Conservation (phyloP, 768 basidiomycete genomes). For the Tulasnella sp. region DNA sequence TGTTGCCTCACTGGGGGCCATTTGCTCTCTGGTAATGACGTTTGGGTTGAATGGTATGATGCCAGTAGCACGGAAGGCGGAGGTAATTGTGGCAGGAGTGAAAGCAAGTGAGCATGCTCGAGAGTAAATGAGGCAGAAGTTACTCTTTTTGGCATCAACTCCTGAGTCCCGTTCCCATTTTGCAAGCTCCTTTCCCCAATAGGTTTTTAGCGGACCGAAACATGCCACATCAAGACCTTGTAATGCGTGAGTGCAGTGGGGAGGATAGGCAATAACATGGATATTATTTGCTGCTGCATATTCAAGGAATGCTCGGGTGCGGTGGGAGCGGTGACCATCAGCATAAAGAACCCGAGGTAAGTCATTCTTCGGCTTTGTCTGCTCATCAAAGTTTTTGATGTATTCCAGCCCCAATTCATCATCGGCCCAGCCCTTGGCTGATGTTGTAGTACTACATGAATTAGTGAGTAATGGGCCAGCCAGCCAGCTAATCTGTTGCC, state of each 20-base stretch:
- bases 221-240: constrained; percentile 10
- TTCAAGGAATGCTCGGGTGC: constrained; percentile 28
- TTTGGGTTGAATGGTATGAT: constrained; percentile 29
- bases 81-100: constrained; percentile 25
- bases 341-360: constrained; percentile 28
- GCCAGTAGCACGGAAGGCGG: constrained; percentile 32
- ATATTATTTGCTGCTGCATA: constrained; percentile 30
- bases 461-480: not conserved
- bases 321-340: constrained; percentile 38
- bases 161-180: constrained; percentile 22
- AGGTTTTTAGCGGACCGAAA: constrained; percentile 23
- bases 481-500: constrained; percentile 7
- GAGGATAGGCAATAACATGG: constrained; percentile 33
- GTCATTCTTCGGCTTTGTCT: constrained; percentile 29
- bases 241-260: constrained; percentile 32
- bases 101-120: constrained; percentile 25
- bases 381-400: constrained; percentile 31
- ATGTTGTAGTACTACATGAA: constrained; percentile 24
- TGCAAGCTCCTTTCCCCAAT: constrained; percentile 22
- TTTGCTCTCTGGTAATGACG: too few species aligned
- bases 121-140: constrained; percentile 29
- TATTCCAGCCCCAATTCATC: constrained; percentile 29
- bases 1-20: too few species aligned
- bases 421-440: constrained; percentile 31
- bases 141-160: constrained; percentile 24